These are phyloP conservation scores for Sordariomycetes sp. DNA, from an alignment of 2,329 filamentous ascomycete genomes.

Conservation along the genomic window DNA sequence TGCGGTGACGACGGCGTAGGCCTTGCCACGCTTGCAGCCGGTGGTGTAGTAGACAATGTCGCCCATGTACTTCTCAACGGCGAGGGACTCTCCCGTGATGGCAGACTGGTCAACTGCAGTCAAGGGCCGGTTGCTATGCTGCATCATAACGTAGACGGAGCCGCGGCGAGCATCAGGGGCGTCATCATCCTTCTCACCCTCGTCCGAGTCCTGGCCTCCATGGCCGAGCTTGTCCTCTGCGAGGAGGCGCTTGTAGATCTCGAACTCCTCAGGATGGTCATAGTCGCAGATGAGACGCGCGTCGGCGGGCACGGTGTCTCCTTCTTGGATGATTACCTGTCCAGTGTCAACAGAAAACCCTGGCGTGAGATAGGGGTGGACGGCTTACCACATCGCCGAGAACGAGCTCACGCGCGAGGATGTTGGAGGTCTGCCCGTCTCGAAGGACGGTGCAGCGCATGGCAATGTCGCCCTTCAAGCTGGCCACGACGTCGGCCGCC, in stretches of 20 bases:
- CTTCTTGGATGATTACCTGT: conserved; percentile 63
- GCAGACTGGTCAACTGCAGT: conserved; percentile 70
- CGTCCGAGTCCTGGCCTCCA: neutral
- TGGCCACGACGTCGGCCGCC: conserved; percentile 67
- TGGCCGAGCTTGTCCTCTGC: conserved; percentile 53
- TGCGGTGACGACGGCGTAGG: conserved; percentile 58
- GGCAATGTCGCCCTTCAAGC: conserved; percentile 69
- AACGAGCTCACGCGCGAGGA: conserved; percentile 66
- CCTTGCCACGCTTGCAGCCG: conserved; percentile 73
- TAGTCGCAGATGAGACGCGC: conserved; percentile 66
- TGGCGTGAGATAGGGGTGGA: neutral
- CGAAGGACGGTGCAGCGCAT: conserved; percentile 63
- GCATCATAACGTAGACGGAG: conserved; percentile 13
- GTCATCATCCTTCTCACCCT: neutral
- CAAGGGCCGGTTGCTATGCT: conserved; percentile 54
- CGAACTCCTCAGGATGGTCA: conserved; percentile 48
- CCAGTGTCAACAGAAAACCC: neutral
- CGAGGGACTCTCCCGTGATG: conserved; percentile 73
- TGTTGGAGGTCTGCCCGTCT: conserved; percentile 57
- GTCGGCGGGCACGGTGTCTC: conserved; percentile 61
- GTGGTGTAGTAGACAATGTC: conserved; percentile 72
- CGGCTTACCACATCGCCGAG: conserved; percentile 63
- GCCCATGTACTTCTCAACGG: conserved; percentile 72
- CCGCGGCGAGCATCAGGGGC: conserved; percentile 1
- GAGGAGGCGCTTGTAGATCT: conserved; percentile 45